A percentile compares a stretch with the other conserved stretches of the same genome.
These are phyloP conservation scores for Lojkania enalia DNA, from an alignment of 2,329 filamentous ascomycete species.

Conservation along the genomic window DNA sequence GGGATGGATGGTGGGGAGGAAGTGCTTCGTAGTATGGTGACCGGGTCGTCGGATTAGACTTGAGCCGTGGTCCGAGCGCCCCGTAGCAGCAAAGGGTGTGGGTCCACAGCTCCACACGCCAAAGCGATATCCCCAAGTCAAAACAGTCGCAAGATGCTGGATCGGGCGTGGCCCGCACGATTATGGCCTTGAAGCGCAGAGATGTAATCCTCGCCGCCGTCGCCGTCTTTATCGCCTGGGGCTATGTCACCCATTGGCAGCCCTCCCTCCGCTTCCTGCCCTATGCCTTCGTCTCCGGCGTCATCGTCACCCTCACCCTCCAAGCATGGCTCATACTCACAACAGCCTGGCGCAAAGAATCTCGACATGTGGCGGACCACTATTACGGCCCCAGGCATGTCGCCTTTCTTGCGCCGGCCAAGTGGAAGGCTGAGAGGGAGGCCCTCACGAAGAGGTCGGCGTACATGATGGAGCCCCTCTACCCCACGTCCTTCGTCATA, in stretches of 20 bases:
- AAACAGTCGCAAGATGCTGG: slow-evolving; percentile 36
- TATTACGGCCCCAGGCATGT: slow-evolving; percentile 46
- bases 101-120: no score
- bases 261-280: slow-evolving; percentile 81
- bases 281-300: slow-evolving; percentile 78
- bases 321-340: slow-evolving; percentile 64
- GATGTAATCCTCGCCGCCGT: slow-evolving; percentile 70
- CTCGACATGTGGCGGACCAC: slow-evolving; percentile 47
- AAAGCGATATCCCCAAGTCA: no score
- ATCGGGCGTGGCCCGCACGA: slow-evolving; percentile 45
- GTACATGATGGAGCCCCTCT: slow-evolving; percentile 70
- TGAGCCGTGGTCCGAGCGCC: no score
- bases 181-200: slow-evolving; percentile 72
- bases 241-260: slow-evolving; percentile 79
- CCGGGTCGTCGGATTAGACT: no score
- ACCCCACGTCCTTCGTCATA: slow-evolving; percentile 74
- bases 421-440: slow-evolving; percentile 72
- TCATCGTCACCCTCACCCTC: slow-evolving; percentile 57
- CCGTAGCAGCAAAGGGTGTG: neutral
- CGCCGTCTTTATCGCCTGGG: slow-evolving; percentile 83
- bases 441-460: slow-evolving; percentile 66
- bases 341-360: slow-evolving; percentile 54
- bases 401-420: slow-evolving; percentile 63
- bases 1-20: no score
- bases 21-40: no score